These are phyloP conservation scores for Rhodamnia rubescens DNA, from an alignment of 345 rosid genomes.

Conservation along the genomic window DNA sequence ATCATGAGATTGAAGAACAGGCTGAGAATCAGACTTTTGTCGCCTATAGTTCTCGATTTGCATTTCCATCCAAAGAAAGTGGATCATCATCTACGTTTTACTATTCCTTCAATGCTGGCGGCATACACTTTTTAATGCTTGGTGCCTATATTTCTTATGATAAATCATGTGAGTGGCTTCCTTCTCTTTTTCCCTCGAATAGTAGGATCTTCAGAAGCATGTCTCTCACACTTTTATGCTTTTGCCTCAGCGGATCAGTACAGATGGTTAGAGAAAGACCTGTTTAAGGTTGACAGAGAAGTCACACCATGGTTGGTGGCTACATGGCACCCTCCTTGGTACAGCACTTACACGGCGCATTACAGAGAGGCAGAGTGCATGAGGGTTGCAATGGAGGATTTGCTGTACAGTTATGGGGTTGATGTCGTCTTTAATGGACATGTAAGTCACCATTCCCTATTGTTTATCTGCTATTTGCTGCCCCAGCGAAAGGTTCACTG, in stretches of 20 bases:
- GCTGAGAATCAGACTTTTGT: constrained; percentile 52
- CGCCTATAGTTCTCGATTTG: constrained; percentile 79
- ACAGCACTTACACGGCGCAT: constrained; percentile 63
- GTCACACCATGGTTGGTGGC: constrained; percentile 89
- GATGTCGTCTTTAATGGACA: constrained; percentile 82
- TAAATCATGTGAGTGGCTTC: constrained; percentile 34
- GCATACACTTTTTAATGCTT: constrained; percentile 84
- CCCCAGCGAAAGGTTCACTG: neutral
- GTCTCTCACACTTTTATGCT: neutral
- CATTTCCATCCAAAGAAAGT: constrained; percentile 68
- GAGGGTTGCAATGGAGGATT: constrained; percentile 71
- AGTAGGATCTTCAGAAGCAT: neutral
- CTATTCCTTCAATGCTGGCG: constrained; percentile 89
- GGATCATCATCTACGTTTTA: constrained; percentile 64
- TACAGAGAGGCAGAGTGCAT: constrained; percentile 89
- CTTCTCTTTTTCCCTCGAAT: neutral
- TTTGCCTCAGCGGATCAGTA: constrained; percentile 55
- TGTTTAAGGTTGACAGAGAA: constrained; percentile 41
- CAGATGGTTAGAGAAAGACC: constrained; percentile 67
- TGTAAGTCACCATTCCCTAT: constrained; percentile 20
- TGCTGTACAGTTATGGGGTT: constrained; percentile 43
- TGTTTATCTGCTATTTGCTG: neutral
- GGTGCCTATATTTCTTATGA: constrained; percentile 59
- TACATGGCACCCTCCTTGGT: constrained; percentile 88
- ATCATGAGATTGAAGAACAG: constrained; percentile 77